Evolutionary conservation across 768 basidiomycete genomes (phyloP).

Genomic region (Chiua virens): DNA sequence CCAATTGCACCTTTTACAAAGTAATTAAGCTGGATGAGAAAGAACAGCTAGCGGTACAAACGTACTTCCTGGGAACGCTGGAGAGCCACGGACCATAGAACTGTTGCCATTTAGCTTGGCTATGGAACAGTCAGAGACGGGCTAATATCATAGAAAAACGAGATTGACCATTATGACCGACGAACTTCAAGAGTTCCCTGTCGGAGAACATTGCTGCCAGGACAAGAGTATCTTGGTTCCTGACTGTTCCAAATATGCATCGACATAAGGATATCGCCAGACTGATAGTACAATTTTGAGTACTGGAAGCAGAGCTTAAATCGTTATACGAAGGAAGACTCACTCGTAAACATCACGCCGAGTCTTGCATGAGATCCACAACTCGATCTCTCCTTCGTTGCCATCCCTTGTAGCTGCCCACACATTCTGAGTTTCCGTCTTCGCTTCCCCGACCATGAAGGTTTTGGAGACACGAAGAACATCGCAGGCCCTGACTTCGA

Average conservation of each 20-base stretch:
- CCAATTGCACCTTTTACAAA: constrained; percentile 68
- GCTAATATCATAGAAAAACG: background rate
- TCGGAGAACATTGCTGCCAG: constrained; percentile 91
- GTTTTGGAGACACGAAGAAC: constrained; percentile 60
- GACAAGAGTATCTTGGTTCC: constrained; percentile 83
- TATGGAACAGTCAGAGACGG: background rate
- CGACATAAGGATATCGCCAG: constrained; percentile 80
- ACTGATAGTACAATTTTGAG: constrained; percentile 38
- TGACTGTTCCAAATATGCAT: constrained; percentile 68
- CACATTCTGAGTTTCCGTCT: constrained; percentile 57
- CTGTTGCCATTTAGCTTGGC: background rate
- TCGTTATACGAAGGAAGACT: constrained; percentile 33
- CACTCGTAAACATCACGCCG: constrained; percentile 88
- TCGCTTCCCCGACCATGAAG: constrained; percentile 46
- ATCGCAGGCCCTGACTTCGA: constrained; percentile 63
- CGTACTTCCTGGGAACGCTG: constrained; percentile 51
- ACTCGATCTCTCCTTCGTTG: constrained; percentile 53
- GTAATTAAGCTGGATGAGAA: background rate
- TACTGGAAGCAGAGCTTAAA: background rate
- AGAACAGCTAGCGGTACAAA: background rate
- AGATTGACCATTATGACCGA: constrained; percentile 76
- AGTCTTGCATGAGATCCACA: constrained; percentile 70
- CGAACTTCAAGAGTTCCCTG: constrained; percentile 67
- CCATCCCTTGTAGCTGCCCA: constrained; percentile 62
- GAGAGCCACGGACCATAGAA: constrained; percentile 4